Conservation (phyloP, 2,329 filamentous ascomycete species). For the Arthrobotrys sinensis region DNA sequence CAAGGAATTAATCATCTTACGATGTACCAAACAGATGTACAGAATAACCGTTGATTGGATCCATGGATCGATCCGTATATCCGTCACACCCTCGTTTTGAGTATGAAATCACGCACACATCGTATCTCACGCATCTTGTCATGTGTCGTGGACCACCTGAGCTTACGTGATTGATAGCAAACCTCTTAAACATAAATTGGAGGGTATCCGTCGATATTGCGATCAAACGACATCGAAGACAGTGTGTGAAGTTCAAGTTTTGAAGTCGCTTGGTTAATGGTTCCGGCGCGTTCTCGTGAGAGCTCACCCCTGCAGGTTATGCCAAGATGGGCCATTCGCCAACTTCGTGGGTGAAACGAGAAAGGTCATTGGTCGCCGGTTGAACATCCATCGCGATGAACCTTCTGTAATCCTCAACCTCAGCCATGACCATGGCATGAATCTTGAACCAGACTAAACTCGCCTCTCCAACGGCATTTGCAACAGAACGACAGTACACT, state of each 20-base stretch:
- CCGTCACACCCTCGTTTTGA: neutral
- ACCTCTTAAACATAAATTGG: conserved; percentile 6
- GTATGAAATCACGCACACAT: neutral
- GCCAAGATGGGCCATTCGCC: conserved; percentile 8
- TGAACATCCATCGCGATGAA: conserved; percentile 25
- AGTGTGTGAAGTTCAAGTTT: neutral
- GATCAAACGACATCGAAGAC: neutral
- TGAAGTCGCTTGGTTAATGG: conserved; percentile 21
- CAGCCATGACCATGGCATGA: neutral
- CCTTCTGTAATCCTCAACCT: conserved; percentile 5
- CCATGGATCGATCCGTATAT: no score
- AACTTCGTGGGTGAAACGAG: conserved; percentile 39
- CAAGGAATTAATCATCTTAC: no score
- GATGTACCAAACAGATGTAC: no score
- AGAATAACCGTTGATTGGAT: no score
- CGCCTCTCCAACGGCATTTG: conserved; percentile 3
- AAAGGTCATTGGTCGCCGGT: conserved; percentile 38
- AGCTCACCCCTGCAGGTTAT: conserved; percentile 10
- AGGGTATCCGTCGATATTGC: neutral
- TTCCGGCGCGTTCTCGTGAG: conserved; percentile 12
- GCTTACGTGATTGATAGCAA: conserved; percentile 6
- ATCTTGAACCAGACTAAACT: conserved; percentile 3
- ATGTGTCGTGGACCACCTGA: conserved; percentile 2
- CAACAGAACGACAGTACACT: neutral
- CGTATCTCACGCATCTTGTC: conserved; percentile 9